Percentiles rank a stretch among this genome's conserved stretches.
Conservation (phyloP, 2,329 filamentous ascomycete species). For the Tolypocladium album region DNA sequence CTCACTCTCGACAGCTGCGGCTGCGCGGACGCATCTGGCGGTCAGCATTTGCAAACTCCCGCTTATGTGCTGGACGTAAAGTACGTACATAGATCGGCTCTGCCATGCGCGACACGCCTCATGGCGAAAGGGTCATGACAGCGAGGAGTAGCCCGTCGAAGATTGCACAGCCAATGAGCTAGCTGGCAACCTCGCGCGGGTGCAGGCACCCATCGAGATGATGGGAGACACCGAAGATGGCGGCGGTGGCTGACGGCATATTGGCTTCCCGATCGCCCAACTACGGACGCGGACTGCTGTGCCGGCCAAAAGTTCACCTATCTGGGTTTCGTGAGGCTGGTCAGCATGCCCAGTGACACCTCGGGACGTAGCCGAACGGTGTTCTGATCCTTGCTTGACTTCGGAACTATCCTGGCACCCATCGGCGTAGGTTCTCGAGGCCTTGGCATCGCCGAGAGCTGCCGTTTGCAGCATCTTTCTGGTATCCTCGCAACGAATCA, state of each 20-base stretch:
- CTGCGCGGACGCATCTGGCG: neutral
- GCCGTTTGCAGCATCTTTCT: neutral
- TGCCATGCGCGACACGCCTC: neutral
- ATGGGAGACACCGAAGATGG: neutral
- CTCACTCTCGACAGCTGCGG: neutral
- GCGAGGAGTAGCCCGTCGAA: neutral
- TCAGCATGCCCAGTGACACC: neutral
- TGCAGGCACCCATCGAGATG: neutral
- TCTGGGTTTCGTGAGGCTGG: neutral
- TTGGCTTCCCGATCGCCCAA: neutral
- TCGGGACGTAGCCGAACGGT: neutral
- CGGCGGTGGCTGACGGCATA: neutral
- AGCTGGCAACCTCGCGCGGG: neutral
- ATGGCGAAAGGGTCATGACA: neutral
- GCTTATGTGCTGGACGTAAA: too few relatives aligned
- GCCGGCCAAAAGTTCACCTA: neutral
- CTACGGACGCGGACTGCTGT: neutral
- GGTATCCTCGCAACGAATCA: neutral
- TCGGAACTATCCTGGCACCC: neutral
- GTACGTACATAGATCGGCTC: neutral
- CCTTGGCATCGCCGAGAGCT: neutral
- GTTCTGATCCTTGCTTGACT: neutral
- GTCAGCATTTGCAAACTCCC: neutral
- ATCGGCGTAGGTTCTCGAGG: neutral
- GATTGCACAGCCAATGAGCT: neutral